Percentiles rank a stretch among this genome's conserved stretches.
Evolutionary conservation across 2,329 filamentous ascomycete species (phyloP).

Genomic region (Alternaria ventricosa): DNA sequence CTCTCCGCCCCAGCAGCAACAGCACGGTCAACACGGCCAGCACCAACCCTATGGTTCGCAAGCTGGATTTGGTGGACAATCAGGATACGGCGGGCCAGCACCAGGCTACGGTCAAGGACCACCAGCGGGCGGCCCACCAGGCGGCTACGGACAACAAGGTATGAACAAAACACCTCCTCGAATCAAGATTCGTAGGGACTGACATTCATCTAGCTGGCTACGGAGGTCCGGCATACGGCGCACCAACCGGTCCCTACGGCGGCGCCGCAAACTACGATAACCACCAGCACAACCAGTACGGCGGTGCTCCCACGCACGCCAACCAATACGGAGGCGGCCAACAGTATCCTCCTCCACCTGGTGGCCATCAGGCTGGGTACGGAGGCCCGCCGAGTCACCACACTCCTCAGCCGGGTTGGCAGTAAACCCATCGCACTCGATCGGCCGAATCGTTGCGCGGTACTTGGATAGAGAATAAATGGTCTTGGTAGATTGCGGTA

Average conservation of each 20-base stretch:
- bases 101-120: slow-evolving; percentile 10
- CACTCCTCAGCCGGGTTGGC: slow-evolving; percentile 37
- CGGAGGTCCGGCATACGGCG: slow-evolving; percentile 37
- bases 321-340: slow-evolving; percentile 21
- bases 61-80: slow-evolving; percentile 33
- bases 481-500: background rate
- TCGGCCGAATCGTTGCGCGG: background rate
- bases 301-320: slow-evolving; percentile 18
- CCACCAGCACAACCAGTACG: slow-evolving; percentile 39
- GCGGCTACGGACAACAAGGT: slow-evolving; percentile 37
- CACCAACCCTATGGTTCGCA: slow-evolving; percentile 28
- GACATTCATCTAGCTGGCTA: slow-evolving; percentile 33
- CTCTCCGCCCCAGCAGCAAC: slow-evolving; percentile 12
- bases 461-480: background rate
- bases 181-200: too few species aligned
- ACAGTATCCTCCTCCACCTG: slow-evolving; percentile 26
- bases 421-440: background rate
- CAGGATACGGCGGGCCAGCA: slow-evolving; percentile 20
- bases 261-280: slow-evolving; percentile 38
- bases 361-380: slow-evolving; percentile 15
- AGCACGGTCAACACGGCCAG: slow-evolving; percentile 1
- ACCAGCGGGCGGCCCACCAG: slow-evolving; percentile 15
- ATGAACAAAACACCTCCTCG: too few species aligned
- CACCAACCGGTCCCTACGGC: slow-evolving; percentile 31
- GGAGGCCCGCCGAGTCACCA: slow-evolving; percentile 14